Evolutionary conservation across 768 basidiomycete species (phyloP), one percentile per base, ranked within the genome.

Genomic region (Daedalea quercina): DNA sequence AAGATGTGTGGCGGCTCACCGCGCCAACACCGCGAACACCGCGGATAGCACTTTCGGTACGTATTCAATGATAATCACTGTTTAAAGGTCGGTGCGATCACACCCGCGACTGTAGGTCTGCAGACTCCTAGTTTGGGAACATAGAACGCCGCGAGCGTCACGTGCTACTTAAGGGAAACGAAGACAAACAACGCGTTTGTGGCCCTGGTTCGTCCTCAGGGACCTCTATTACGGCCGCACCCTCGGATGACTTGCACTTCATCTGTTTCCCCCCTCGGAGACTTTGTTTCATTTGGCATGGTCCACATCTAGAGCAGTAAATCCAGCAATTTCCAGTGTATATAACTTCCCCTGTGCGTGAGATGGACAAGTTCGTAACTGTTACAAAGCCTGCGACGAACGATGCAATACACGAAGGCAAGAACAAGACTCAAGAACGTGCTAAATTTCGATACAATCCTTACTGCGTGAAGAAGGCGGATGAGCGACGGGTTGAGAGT

Each of bases 281-380:
- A 31, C 11, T 6, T 31, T 11, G 28, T 11, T 31, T 31, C 28
- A 31, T 31, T 11, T 31, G 28, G 19, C 37, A 40, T 40, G 37
- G 8, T 15, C 4, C 7, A 15, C 17, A 40, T 19, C 50, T 54
- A n/a, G 40, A 33, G 33, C 46, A n/a, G 51, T 51, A 42, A 17
- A 15, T 40, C 19, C 19, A 15, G 50, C 48, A 48, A 48, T 22
- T 55, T 20, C 20, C 31, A 19, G 13, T 53, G 44, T 53, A 47
- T 33, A 47, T 41, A 47, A 6, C 20, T 20, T 44, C 20, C 19
- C 17, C n/a, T n/a, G 6, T 50, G 12, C 37, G 15, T 11, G 6
- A 24, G 52, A 70, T 70, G 69, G 68, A 70, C 58, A 67, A 63
- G 47, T 69, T 66, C 54, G 63, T 70, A 28, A 65, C 53, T 15